phyloP scores from a whole-genome alignment of 768 basidiomycete genomes.

The Collybia mongolica region DNA sequence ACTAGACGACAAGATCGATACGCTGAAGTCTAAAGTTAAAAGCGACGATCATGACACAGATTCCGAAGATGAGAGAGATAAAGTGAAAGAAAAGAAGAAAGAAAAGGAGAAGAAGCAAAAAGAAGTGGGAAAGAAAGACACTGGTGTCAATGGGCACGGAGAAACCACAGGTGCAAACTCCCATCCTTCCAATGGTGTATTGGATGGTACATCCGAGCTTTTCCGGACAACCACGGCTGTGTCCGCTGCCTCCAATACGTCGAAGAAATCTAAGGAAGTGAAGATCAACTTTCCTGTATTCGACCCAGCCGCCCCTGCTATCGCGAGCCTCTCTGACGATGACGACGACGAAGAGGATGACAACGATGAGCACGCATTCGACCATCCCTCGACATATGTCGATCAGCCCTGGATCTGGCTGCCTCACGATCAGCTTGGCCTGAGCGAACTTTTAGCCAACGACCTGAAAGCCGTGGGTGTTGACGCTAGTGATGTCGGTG shows the following conservation, averaged over 20 bases:
- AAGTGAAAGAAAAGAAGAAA: not conserved
- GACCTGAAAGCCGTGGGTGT: conserved; percentile 39
- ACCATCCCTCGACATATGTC: conserved; percentile 46
- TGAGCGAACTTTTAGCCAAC: conserved; percentile 35
- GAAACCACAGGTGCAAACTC: not conserved
- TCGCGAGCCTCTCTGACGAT: conserved; percentile 19
- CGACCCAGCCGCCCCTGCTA: conserved; percentile 28
- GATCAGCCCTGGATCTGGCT: conserved; percentile 49
- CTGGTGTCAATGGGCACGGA: conserved; percentile 7
- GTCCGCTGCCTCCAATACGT: conserved; percentile 15
- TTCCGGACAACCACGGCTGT: conserved; percentile 3
- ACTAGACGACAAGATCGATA: conserved; percentile 27
- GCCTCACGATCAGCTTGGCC: conserved; percentile 38
- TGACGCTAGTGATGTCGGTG: conserved; percentile 42
- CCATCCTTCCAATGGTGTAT: not conserved
- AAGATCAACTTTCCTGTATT: conserved; percentile 16
- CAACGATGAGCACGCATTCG: conserved; percentile 41
- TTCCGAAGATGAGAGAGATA: not conserved
- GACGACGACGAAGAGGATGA: conserved; percentile 29
- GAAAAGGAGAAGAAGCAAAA: conserved; percentile 9
- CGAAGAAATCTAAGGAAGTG: conserved; percentile 7
- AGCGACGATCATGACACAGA: conserved; percentile 14
- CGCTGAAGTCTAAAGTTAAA: conserved; percentile 26
- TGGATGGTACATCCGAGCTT: conserved; percentile 6
- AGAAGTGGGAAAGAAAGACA: conserved; percentile 10